Conservation (phyloP, 495 filamentous ascomycete genomes). For the Penicillium lagena region DNA sequence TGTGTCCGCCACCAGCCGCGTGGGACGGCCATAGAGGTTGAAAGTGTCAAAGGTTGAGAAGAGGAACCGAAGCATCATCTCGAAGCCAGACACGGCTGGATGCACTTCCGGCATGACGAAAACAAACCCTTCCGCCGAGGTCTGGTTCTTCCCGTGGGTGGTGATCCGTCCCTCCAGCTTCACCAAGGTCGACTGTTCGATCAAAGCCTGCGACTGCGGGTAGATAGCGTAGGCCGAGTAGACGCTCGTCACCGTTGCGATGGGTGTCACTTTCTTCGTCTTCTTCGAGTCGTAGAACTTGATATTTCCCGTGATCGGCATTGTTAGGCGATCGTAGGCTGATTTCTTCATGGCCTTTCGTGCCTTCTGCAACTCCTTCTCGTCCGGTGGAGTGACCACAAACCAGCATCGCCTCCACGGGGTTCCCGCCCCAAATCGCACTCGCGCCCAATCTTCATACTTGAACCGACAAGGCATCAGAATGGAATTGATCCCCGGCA, state of each 20-base stretch:
- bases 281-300: conserved; percentile 95
- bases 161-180: conserved; percentile 91
- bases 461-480: conserved; percentile 71
- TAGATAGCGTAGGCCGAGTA: conserved; percentile 95
- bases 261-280: conserved; percentile 83
- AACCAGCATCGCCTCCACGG: conserved; percentile 97
- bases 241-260: conserved; percentile 84
- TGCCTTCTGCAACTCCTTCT: conserved; percentile 80
- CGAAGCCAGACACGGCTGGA: conserved; percentile 86
- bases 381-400: conserved; percentile 84
- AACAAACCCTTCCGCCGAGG: conserved; percentile 82
- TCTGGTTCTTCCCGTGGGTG: conserved; percentile 67
- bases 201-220: conserved; percentile 84
- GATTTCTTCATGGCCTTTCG: conserved; percentile 84
- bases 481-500: conserved; percentile 84
- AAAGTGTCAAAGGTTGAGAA: conserved; percentile 95
- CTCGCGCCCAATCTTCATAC: conserved; percentile 89
- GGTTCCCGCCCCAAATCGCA: conserved; percentile 92
- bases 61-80: conserved; percentile 92
- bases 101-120: conserved; percentile 97
- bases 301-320: conserved; percentile 73
- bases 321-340: conserved; percentile 65
- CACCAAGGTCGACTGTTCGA: conserved; percentile 88
- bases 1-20: conserved; percentile 76
- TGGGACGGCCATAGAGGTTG: conserved; percentile 84